phyloP scores from a whole-genome alignment of 345 rosid genomes.

The Theobroma cacao region DNA sequence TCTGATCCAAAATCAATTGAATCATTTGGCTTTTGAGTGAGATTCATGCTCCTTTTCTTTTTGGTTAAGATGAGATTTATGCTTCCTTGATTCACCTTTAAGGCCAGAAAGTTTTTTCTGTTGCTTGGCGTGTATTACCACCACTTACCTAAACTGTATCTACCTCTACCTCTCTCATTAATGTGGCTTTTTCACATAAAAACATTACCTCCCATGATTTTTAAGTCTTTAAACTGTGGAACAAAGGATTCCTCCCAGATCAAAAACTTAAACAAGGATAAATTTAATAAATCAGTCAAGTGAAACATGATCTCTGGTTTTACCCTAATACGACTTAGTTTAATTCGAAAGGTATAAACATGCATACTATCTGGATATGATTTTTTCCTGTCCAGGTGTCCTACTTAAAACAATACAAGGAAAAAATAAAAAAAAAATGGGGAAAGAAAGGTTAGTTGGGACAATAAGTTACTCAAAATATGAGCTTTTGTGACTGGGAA shows the following conservation, averaged over 20 bases:
- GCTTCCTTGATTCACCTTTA: slow-evolving; percentile 38
- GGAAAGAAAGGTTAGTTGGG: too few relatives aligned
- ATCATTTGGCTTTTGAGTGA: slow-evolving; percentile 39
- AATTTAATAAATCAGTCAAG: neutral
- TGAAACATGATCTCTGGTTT: neutral
- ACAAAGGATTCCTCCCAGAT: too few relatives aligned
- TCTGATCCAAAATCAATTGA: slow-evolving; percentile 29
- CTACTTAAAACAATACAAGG: neutral
- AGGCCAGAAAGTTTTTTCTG: slow-evolving; percentile 8
- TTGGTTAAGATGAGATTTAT: slow-evolving; percentile 46
- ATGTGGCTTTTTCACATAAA: neutral
- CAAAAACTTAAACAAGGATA: neutral
- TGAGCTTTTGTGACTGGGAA: neutral
- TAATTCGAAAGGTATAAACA: neutral
- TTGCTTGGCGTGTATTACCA: neutral
- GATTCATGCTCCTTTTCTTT: slow-evolving; percentile 48
- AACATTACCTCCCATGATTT: neutral
- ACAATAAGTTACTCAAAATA: neutral
- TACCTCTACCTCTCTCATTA: neutral
- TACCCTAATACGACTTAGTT: neutral
- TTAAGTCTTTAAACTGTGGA: neutral
- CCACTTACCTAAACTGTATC: neutral
- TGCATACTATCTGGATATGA: neutral
- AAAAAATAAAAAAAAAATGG: too few relatives aligned
- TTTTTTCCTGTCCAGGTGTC: neutral